Evolutionary conservation across 495 filamentous ascomycete genomes (phyloP).

Genomic region (Aspergillus funiculosus): DNA sequence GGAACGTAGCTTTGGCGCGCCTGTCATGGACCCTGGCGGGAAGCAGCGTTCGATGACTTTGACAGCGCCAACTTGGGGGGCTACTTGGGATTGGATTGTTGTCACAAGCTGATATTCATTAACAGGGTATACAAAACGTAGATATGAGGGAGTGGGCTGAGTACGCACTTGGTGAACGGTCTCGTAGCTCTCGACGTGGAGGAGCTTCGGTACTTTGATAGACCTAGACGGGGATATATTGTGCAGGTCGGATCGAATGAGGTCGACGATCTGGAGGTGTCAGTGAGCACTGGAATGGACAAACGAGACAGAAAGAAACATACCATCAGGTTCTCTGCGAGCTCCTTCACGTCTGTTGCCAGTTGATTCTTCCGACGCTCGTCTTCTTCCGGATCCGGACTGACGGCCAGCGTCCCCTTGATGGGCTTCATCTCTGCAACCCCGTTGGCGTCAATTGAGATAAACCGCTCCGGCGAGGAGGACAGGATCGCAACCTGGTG

Average conservation of each 20-base stretch:
- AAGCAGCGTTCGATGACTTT: slow-evolving; percentile 9
- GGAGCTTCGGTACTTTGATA: slow-evolving; percentile 3
- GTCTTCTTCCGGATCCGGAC: slow-evolving; percentile 1
- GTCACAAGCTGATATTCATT: neutral
- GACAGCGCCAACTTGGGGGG: neutral
- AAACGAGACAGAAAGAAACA: neutral
- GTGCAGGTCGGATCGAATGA: slow-evolving; percentile 6
- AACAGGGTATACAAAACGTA: neutral
- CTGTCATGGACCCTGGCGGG: slow-evolving; percentile 2
- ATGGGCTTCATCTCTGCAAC: slow-evolving; percentile 8
- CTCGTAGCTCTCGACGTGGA: slow-evolving; percentile 7
- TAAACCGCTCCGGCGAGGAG: slow-evolving; percentile 4
- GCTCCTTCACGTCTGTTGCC: slow-evolving; percentile 1
- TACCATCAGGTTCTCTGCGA: slow-evolving; percentile 5
- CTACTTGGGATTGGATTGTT: slow-evolving; percentile 8
- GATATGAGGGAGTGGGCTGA: neutral
- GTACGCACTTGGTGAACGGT: slow-evolving; percentile 3
- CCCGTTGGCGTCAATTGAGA: neutral
- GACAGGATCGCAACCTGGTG: slow-evolving; percentile 1
- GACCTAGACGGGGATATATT: slow-evolving; percentile 4
- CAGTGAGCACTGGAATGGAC: neutral
- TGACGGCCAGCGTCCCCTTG: slow-evolving; percentile 6
- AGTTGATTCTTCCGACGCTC: slow-evolving; percentile 1
- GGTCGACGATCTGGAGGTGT: slow-evolving; percentile 2
- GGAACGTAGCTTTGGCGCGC: slow-evolving; percentile 4